phyloP scores from a whole-genome alignment of 805 yeast genomes.

The Candida taoyuanica region DNA sequence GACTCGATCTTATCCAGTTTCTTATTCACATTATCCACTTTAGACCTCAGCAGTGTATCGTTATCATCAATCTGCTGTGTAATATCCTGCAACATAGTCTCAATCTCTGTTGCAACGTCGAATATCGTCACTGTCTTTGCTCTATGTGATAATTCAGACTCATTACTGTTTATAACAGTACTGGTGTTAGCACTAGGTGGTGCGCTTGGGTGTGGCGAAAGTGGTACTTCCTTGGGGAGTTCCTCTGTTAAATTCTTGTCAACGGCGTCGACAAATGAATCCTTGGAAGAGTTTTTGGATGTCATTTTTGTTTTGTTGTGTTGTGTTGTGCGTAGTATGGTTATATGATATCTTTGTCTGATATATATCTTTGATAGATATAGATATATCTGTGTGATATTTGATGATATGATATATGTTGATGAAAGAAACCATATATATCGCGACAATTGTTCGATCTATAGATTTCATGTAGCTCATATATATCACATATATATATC shows the following conservation, averaged over 20 bases:
- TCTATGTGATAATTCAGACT: neutral
- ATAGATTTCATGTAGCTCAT: too few relatives aligned
- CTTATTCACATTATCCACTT: constrained; percentile 23
- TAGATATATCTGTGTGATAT: too few relatives aligned
- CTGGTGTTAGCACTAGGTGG: constrained; percentile 5
- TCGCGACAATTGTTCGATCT: too few relatives aligned
- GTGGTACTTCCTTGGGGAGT: constrained; percentile 9
- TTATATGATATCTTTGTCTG: too few relatives aligned
- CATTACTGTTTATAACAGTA: neutral
- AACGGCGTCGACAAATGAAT: constrained; percentile 10
- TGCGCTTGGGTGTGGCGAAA: constrained; percentile 9
- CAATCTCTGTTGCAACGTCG: constrained; percentile 30
- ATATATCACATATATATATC: too few relatives aligned
- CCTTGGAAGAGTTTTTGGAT: constrained; percentile 6
- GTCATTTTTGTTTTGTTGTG: constrained; percentile 1
- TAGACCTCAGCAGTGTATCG: constrained; percentile 16
- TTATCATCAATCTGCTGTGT: constrained; percentile 25
- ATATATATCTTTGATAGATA: too few relatives aligned
- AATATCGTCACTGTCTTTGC: constrained; percentile 25
- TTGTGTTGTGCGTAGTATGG: neutral
- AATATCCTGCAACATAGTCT: constrained; percentile 21
- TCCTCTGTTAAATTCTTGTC: neutral
- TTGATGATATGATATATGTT: too few relatives aligned
- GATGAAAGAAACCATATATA: too few relatives aligned
- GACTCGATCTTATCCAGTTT: constrained; percentile 24